Evolutionary conservation across 352 stramenopile species (phyloP).

Genomic region (Phytophthora sojae): DNA sequence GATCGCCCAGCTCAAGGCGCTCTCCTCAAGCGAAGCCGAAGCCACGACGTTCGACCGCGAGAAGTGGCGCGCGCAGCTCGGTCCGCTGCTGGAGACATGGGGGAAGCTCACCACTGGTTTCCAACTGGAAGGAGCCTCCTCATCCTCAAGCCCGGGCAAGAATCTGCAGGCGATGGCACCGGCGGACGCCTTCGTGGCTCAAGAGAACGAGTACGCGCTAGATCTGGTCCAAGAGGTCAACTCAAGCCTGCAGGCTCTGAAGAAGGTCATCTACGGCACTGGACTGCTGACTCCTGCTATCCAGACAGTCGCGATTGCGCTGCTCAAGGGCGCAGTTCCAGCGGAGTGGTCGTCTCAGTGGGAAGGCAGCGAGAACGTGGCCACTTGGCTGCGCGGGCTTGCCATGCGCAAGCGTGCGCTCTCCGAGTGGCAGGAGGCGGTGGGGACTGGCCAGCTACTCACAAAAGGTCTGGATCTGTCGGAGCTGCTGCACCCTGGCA

Average conservation of each 20-base stretch:
- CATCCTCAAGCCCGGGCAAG: conserved; percentile 25
- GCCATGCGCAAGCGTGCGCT: conserved; percentile 87
- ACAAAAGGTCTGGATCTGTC: conserved; percentile 84
- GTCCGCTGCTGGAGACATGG: conserved; percentile 92
- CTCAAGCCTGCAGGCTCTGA: conserved; percentile 70
- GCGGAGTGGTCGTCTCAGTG: conserved; percentile 84
- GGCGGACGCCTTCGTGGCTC: conserved; percentile 90
- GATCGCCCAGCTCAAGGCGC: conserved; percentile 87
- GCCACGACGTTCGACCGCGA: conserved; percentile 91
- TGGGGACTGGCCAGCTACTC: conserved; percentile 70
- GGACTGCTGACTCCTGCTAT: conserved; percentile 91
- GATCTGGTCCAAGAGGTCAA: conserved; percentile 83
- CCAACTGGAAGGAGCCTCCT: conserved; percentile 47
- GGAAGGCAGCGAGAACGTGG: conserved; percentile 78
- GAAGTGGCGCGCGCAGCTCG: conserved; percentile 90
- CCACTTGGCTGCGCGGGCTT: conserved; percentile 84
- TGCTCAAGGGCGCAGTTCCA: conserved; percentile 82
- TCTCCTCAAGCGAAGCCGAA: conserved; percentile 72
- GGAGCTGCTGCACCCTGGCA: conserved; percentile 93
- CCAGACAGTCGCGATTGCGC: conserved; percentile 73
- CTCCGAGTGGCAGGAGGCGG: conserved; percentile 82
- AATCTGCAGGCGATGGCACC: conserved; percentile 70
- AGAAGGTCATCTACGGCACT: conserved; percentile 93
- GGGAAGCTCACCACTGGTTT: conserved; percentile 78
- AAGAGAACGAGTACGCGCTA: conserved; percentile 89